phyloP scores from a whole-genome alignment of 2,329 filamentous ascomycete species.

The Phialophora macrospora region DNA sequence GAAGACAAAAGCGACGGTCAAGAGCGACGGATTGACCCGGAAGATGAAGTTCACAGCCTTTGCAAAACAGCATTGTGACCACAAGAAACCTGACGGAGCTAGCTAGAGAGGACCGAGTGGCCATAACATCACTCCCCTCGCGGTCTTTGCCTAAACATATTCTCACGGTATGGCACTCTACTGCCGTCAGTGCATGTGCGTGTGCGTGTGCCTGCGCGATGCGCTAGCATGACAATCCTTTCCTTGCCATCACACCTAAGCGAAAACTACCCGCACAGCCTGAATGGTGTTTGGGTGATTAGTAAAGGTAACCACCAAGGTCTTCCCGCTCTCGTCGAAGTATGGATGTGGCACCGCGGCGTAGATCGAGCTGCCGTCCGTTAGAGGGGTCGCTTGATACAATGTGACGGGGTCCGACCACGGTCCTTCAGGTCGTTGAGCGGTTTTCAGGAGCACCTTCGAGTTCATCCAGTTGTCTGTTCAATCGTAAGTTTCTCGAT shows the following conservation, averaged over 20 bases:
- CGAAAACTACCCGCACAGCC: conserved; percentile 35
- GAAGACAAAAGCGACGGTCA: not conserved
- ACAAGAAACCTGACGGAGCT: not conserved
- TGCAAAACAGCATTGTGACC: not conserved
- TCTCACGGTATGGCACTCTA: not conserved
- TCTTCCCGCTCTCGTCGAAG: conserved; percentile 38
- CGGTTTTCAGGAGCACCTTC: conserved; percentile 32
- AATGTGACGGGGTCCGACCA: conserved; percentile 38
- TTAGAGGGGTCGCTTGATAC: conserved; percentile 37
- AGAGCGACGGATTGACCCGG: not conserved
- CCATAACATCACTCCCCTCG: not conserved
- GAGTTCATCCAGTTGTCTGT: conserved; percentile 38
- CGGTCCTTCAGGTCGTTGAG: conserved; percentile 38
- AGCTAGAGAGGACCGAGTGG: not conserved
- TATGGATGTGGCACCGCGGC: conserved; percentile 40
- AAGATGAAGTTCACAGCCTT: not conserved
- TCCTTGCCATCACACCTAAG: not conserved
- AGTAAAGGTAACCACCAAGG: conserved; percentile 39
- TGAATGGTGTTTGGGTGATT: conserved; percentile 40
- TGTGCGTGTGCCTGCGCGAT: no score
- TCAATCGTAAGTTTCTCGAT: not conserved
- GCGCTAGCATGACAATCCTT: not conserved
- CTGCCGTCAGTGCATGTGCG: no score
- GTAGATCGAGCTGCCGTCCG: conserved; percentile 35
- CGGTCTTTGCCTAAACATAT: not conserved